Evolutionary conservation across 169 alveolate genomes (phyloP).

Genomic region (Cryptosporidium viatorum): DNA sequence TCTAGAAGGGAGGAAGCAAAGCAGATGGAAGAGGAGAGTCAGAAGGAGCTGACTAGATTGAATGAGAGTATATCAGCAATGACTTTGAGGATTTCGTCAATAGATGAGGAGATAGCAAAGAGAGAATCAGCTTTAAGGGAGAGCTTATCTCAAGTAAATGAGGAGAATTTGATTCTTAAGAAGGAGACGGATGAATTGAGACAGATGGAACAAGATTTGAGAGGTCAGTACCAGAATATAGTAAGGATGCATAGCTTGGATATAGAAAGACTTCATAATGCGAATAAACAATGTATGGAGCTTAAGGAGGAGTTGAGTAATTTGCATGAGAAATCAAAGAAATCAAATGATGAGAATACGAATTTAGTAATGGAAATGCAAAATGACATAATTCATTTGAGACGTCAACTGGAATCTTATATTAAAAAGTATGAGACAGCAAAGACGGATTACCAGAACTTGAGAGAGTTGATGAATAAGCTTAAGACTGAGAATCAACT

Average conservation of each 20-base stretch:
- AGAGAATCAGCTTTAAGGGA: constrained; percentile 38
- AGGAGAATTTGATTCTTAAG: constrained; percentile 20
- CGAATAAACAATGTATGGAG: constrained; percentile 27
- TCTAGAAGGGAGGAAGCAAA: not conserved
- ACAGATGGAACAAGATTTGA: constrained; percentile 47
- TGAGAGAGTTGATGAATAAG: constrained; percentile 25
- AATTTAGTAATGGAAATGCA: constrained; percentile 55
- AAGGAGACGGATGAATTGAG: constrained; percentile 31
- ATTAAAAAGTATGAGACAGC: constrained; percentile 29
- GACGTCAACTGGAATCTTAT: constrained; percentile 46
- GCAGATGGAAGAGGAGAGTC: constrained; percentile 28
- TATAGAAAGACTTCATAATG: constrained; percentile 60
- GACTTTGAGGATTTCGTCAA: constrained; percentile 50
- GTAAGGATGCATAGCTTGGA: constrained; percentile 67
- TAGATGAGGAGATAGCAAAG: constrained; percentile 53
- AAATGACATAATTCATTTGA: constrained; percentile 35
- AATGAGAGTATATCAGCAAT: constrained; percentile 50
- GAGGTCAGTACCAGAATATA: constrained; percentile 69
- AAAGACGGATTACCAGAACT: constrained; percentile 11
- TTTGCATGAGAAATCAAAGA: not conserved
- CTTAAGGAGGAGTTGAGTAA: constrained; percentile 29
- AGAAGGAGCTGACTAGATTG: constrained; percentile 3
- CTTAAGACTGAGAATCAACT: constrained; percentile 27
- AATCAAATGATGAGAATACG: constrained; percentile 42
- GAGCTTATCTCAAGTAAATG: not conserved